Evolutionary conservation across 495 filamentous ascomycete species (phyloP).

Genomic region (Daldinia loculata): DNA sequence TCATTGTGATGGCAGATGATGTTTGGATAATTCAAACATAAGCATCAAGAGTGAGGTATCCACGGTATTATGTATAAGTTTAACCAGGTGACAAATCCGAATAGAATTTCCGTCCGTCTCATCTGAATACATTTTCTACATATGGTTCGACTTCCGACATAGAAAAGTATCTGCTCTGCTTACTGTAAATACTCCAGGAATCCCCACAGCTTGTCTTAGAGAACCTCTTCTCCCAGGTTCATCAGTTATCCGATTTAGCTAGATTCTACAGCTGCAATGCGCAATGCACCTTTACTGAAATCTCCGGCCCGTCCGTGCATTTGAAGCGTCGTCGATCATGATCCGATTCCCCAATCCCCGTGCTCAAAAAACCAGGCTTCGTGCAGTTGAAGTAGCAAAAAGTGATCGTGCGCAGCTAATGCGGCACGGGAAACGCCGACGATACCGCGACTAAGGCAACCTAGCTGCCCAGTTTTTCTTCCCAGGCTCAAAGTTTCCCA

Average conservation of each 20-base stretch:
- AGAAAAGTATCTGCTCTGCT: slow-evolving; percentile 13
- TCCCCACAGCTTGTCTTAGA: slow-evolving; percentile 2
- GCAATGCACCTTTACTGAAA: slow-evolving; percentile 16
- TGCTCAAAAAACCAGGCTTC: slow-evolving; percentile 12
- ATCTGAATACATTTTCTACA: not conserved
- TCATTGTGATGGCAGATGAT: not conserved
- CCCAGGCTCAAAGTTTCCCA: slow-evolving; percentile 1
- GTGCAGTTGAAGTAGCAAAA: not conserved
- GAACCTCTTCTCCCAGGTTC: not conserved
- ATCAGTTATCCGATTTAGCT: slow-evolving; percentile 6
- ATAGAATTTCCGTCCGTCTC: not conserved
- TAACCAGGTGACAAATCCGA: not conserved
- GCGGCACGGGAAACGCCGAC: not conserved
- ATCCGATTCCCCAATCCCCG: slow-evolving; percentile 27
- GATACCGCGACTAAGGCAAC: slow-evolving; percentile 10
- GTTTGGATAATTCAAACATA: not conserved
- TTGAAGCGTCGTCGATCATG: slow-evolving; percentile 32
- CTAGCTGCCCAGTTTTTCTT: slow-evolving; percentile 1
- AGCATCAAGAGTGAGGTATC: not conserved
- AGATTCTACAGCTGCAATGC: slow-evolving; percentile 11
- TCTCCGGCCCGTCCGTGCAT: slow-evolving; percentile 40
- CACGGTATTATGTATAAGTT: not conserved
- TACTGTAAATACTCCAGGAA: slow-evolving; percentile 14
- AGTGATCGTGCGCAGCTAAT: slow-evolving; percentile 7
- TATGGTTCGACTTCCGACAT: too few species aligned